Conservation (phyloP, 805 yeast species). For the Candida berthetii region DNA sequence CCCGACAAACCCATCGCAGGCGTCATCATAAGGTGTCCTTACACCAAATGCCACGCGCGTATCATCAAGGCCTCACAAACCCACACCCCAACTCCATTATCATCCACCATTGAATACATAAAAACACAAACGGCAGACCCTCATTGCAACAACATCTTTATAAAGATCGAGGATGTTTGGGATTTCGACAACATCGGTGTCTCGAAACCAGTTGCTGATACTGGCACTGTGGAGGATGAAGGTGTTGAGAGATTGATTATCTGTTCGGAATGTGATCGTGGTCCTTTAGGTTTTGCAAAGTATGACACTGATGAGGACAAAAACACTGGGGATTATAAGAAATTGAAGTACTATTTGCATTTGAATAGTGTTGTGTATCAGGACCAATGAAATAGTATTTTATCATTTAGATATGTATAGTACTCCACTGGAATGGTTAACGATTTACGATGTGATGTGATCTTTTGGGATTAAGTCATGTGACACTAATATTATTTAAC, state of each 20-base stretch:
- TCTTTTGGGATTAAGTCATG: too few species aligned
- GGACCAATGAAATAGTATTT: too few species aligned
- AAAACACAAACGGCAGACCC: not conserved
- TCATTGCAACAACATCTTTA: conserved; percentile 22
- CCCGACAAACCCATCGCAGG: too few species aligned
- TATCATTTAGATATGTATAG: too few species aligned
- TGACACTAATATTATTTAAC: too few species aligned
- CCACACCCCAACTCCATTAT: not conserved
- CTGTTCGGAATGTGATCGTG: conserved; percentile 75
- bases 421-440: too few species aligned
- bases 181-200: conserved; percentile 78
- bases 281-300: conserved; percentile 70
- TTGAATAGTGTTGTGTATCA: conserved; percentile 40
- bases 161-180: conserved; percentile 57
- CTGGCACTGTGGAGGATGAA: conserved; percentile 10
- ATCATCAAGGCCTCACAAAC: conserved; percentile 9
- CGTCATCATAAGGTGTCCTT: conserved; percentile 16
- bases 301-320: conserved; percentile 13
- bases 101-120: too few species aligned
- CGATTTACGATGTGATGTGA: too few species aligned
- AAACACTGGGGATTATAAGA: conserved; percentile 26
- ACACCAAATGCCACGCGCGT: conserved; percentile 18
- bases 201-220: conserved; percentile 28
- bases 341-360: conserved; percentile 37
- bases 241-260: conserved; percentile 47